Evolutionary conservation across 1,284 basidiomycete genomes (phyloP).

Genomic region (Microbotryum silenes-acaulis): DNA sequence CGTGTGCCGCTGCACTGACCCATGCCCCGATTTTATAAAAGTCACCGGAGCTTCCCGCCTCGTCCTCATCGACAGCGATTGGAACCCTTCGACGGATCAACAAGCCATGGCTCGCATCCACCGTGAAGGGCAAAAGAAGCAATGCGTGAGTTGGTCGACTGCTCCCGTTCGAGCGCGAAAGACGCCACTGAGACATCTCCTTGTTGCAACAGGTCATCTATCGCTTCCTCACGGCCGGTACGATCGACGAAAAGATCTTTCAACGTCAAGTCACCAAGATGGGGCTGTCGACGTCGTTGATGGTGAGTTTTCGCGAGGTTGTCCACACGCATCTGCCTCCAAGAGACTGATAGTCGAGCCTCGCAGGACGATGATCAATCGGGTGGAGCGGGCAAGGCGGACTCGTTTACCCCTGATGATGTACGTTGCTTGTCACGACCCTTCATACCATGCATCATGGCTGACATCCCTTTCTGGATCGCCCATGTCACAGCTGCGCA

Average conservation of each 20-base stretch:
- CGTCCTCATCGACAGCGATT: slow-evolving; percentile 78
- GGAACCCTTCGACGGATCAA: slow-evolving; percentile 89
- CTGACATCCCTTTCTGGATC: too few species aligned
- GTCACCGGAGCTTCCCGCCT: slow-evolving; percentile 62
- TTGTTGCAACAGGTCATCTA: slow-evolving; percentile 60
- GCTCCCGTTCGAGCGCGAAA: not conserved
- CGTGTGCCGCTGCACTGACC: not conserved
- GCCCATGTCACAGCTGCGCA: slow-evolving; percentile 54
- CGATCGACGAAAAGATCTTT: slow-evolving; percentile 44
- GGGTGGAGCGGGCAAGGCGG: slow-evolving; percentile 43
- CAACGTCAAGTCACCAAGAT: slow-evolving; percentile 93
- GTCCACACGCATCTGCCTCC: not conserved
- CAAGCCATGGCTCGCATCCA: slow-evolving; percentile 84
- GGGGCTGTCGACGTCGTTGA: slow-evolving; percentile 57
- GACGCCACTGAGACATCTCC: not conserved
- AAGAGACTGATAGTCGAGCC: not conserved
- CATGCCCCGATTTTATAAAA: not conserved
- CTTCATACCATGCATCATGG: not conserved
- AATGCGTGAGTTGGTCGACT: slow-evolving; percentile 39
- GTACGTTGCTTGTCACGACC: slow-evolving; percentile 45
- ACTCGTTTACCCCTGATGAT: slow-evolving; percentile 79
- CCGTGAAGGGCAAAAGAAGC: slow-evolving; percentile 79
- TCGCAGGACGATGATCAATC: slow-evolving; percentile 30
- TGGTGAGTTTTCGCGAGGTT: slow-evolving; percentile 36
- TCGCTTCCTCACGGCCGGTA: slow-evolving; percentile 48